These are phyloP conservation scores for Mucuna pruriens DNA, from an alignment of 306 rosid species.

Conservation along the genomic window DNA sequence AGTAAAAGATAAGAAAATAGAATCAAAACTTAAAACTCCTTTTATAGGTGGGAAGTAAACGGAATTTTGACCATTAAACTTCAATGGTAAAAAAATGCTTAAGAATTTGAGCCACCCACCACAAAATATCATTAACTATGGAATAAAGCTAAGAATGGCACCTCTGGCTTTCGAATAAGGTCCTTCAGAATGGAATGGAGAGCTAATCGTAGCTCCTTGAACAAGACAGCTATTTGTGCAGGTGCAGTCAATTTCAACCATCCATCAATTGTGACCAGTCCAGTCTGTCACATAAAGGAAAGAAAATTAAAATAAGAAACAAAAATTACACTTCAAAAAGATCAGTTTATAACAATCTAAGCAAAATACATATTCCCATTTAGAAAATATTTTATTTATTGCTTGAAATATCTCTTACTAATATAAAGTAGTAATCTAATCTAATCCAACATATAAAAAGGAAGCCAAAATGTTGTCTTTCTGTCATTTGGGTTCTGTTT, in stretches of 20 bases:
- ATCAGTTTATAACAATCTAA: slow-evolving; percentile 23
- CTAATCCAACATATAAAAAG: neutral
- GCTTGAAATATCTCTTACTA: neutral
- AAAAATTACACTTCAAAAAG: neutral
- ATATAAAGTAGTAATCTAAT: neutral
- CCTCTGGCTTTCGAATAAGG: slow-evolving; percentile 88
- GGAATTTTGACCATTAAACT: neutral
- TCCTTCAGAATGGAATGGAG: slow-evolving; percentile 85
- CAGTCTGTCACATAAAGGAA: slow-evolving; percentile 57
- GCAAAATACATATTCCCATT: neutral
- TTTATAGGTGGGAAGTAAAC: neutral
- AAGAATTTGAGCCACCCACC: neutral
- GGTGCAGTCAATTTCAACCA: slow-evolving; percentile 95
- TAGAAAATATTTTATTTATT: neutral
- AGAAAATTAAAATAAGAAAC: slow-evolving; percentile 3
- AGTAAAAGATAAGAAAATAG: too few relatives aligned
- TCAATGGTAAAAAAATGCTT: neutral
- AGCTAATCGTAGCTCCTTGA: slow-evolving; percentile 83
- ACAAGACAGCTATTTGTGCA: slow-evolving; percentile 94
- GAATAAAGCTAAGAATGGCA: slow-evolving; percentile 39
- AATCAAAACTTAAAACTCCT: too few relatives aligned
- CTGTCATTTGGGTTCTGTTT: neutral
- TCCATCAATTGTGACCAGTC: slow-evolving; percentile 80
- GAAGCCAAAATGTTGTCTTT: neutral
- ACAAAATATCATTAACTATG: slow-evolving; percentile 13